Percentiles rank a stretch among this genome's conserved stretches.
phyloP scores from a whole-genome alignment of 2,329 filamentous ascomycete genomes.

The Proliferodiscus dingleyae region DNA sequence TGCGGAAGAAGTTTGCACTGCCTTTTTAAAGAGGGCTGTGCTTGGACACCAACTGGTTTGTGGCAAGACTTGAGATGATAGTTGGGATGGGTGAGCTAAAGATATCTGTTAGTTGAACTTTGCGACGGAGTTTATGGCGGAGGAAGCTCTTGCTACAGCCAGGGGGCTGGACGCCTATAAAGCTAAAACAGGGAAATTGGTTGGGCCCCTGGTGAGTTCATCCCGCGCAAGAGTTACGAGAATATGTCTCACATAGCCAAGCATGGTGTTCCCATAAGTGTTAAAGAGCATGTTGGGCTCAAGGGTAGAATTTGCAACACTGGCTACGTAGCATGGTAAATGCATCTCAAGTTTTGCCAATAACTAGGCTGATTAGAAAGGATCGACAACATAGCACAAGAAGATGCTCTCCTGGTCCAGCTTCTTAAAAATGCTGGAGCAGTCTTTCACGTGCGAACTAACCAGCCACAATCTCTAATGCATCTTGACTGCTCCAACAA shows the following conservation, averaged over 20 bases:
- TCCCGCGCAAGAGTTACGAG: too few relatives aligned
- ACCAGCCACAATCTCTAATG: constrained; percentile 53
- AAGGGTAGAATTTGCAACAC: constrained; percentile 9
- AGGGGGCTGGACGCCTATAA: constrained; percentile 12
- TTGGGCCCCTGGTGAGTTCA: constrained; percentile 44
- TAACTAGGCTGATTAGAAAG: too few relatives aligned
- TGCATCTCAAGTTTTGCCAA: too few relatives aligned
- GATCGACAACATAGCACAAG: constrained; percentile 7
- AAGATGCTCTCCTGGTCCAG: constrained; percentile 11
- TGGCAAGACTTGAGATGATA: not conserved
- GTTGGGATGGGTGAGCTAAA: not conserved
- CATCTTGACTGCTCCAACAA: constrained; percentile 50
- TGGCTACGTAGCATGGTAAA: constrained; percentile 10
- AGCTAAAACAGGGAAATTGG: constrained; percentile 28
- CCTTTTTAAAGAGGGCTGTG: constrained; percentile 47
- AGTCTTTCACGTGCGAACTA: constrained; percentile 62
- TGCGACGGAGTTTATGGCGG: constrained; percentile 14
- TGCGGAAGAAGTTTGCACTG: constrained; percentile 43
- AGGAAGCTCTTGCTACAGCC: constrained; percentile 10
- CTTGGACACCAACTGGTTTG: constrained; percentile 45
- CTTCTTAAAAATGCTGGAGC: constrained; percentile 32
- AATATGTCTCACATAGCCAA: too few relatives aligned
- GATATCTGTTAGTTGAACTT: constrained; percentile 35
- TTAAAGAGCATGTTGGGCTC: constrained; percentile 27
- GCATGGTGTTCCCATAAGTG: constrained; percentile 52